Percentiles rank a stretch among this genome's conserved stretches.
phyloP scores from a whole-genome alignment of 192 early-diverging fungal genomes.

The Chytriomyces hyalinus region DNA sequence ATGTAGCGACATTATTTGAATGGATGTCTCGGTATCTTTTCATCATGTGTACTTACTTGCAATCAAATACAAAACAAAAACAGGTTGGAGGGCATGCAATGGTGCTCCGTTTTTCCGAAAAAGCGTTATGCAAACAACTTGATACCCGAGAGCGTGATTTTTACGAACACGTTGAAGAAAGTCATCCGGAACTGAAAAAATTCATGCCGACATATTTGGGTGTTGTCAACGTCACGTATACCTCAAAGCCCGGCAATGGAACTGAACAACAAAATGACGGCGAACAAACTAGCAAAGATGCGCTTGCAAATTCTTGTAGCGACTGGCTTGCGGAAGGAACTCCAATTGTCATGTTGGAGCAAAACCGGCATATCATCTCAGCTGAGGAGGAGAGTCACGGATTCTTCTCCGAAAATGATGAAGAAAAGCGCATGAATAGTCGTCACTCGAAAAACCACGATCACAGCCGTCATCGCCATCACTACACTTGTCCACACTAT shows the following conservation, averaged over 20 bases:
- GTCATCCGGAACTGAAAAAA: conserved; percentile 77
- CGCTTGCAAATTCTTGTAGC: background rate
- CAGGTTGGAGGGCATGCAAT: conserved; percentile 92
- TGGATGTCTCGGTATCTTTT: background rate
- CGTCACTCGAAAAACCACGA: too few relatives aligned
- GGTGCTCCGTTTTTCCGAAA: conserved; percentile 93
- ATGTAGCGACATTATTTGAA: background rate
- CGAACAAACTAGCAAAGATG: background rate
- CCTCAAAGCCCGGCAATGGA: conserved; percentile 26
- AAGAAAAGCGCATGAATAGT: too few relatives aligned
- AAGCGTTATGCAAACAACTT: conserved; percentile 95
- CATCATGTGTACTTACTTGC: background rate
- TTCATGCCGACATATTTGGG: conserved; percentile 95
- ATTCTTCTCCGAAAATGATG: background rate
- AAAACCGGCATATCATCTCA: conserved; percentile 84
- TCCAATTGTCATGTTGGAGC: conserved; percentile 85
- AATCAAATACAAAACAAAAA: background rate
- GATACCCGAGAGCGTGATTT: conserved; percentile 81
- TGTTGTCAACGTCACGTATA: conserved; percentile 87
- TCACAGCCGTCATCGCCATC: too few relatives aligned
- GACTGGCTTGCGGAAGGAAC: conserved; percentile 47
- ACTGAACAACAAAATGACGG: conserved; percentile 2
- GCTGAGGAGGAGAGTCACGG: conserved; percentile 32
- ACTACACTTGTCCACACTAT: too few relatives aligned
- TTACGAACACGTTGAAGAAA: conserved; percentile 83